A percentile compares a stretch with the other conserved stretches of the same genome.
phyloP scores from a whole-genome alignment of 108 stramenopile genomes.

The Tribonema minus region DNA sequence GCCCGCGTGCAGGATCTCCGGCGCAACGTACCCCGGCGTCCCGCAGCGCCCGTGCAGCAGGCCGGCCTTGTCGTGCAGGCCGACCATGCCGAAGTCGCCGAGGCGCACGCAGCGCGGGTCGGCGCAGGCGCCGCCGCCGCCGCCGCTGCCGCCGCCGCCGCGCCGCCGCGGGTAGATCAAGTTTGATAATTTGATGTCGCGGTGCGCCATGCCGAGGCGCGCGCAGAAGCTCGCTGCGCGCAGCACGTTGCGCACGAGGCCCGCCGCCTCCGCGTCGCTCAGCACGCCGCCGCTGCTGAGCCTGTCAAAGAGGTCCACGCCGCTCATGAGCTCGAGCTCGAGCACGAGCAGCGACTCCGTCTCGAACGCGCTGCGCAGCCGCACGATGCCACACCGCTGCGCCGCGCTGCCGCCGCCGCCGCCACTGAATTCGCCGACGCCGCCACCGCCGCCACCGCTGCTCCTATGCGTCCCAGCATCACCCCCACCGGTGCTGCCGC shows the following conservation, averaged over 20 bases:
- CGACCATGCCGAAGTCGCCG: slow-evolving; percentile 84
- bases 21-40: slow-evolving; percentile 74
- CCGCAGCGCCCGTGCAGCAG: slow-evolving; percentile 80
- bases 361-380: slow-evolving; percentile 72
- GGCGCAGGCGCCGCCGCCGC: too few relatives aligned
- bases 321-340: slow-evolving; percentile 75
- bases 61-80: slow-evolving; percentile 56
- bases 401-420: too few relatives aligned
- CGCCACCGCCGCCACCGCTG: too few relatives aligned
- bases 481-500: too few relatives aligned
- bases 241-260: background rate
- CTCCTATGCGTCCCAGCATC: too few relatives aligned
- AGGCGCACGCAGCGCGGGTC: slow-evolving; percentile 59
- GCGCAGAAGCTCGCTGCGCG: background rate
- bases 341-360: slow-evolving; percentile 70
- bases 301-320: slow-evolving; percentile 70
- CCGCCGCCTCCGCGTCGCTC: background rate
- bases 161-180: too few relatives aligned
- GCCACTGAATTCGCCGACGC: too few relatives aligned
- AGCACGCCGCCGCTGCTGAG: background rate
- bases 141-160: slow-evolving; percentile 5
- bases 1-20: slow-evolving; percentile 74
- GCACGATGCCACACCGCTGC: too few relatives aligned
- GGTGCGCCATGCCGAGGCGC: slow-evolving; percentile 70
- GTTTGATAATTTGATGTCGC: slow-evolving; percentile 88